Evolutionary conservation across 164 flowering plant species (phyloP).

Genomic region (Vitis rupestris): DNA sequence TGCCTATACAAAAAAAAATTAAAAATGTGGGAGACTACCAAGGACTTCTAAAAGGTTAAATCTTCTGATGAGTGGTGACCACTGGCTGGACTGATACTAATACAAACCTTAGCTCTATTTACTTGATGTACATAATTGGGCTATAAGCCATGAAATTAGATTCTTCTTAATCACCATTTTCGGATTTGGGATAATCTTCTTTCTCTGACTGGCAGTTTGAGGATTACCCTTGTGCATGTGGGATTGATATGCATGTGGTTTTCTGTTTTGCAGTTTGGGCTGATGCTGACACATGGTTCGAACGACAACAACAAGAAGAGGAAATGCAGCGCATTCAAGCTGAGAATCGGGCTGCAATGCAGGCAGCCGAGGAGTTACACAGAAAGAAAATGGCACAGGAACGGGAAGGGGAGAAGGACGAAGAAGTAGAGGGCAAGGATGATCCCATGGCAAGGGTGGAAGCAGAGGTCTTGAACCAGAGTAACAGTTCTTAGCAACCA

Average conservation of each 20-base stretch:
- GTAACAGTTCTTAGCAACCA: constrained; percentile 2
- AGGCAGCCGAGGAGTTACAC: constrained; percentile 84
- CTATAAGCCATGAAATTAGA: background rate
- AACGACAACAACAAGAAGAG: constrained; percentile 91
- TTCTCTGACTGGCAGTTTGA: background rate
- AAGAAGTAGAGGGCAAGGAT: constrained; percentile 46
- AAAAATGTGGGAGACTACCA: no score
- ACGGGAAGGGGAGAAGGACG: constrained; percentile 88
- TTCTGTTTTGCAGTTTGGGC: constrained; percentile 75
- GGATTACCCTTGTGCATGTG: constrained; percentile 1
- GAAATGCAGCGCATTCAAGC: constrained; percentile 86
- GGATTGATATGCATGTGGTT: background rate
- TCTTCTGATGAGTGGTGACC: no score
- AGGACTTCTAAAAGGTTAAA: no score
- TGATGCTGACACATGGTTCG: constrained; percentile 99
- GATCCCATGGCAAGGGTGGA: constrained; percentile 90
- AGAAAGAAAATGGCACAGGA: constrained; percentile 82
- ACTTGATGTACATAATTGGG: background rate
- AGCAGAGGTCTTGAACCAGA: constrained; percentile 59
- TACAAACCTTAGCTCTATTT: background rate
- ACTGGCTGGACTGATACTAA: no score
- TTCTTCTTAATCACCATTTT: background rate
- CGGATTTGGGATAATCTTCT: background rate
- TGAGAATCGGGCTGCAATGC: constrained; percentile 74
- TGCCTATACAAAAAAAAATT: no score